Base-by-base conservation (phyloP, 305 asterid species). In the Fraxinus angustifolia region DNA sequence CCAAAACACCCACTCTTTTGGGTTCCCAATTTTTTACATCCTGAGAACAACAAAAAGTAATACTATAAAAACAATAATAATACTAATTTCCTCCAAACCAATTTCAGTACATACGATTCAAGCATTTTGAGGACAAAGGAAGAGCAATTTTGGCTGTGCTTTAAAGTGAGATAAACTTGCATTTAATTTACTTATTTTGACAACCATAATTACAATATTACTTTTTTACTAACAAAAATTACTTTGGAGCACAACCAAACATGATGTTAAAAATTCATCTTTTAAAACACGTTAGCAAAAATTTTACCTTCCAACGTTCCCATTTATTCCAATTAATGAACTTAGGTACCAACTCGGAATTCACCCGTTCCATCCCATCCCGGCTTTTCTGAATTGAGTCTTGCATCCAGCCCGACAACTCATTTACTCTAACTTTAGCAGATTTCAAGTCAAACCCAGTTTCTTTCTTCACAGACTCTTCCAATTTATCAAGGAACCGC, bases 251-350 rank as follows among this genome's bases (percentile, higher is more conserved):
- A 26, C 73, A 28, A 67, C 19, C 19, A 67, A 67, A 28, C 48
- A 34, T 34, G 76, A 38, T 71, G 21, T 68, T 7, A 23, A 26
- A 11, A 40, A 6, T 8, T 4, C 50, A 68, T 65, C 76, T 2
- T 36, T 14, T 77, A 4, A 71, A 48, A 50, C 65, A 21, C 60
- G 42, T 68, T 34, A 81, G 76, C 3, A 26, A 79, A 77, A 34
- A 31, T 2, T 56, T 78, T 80, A 94, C 99, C 99, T 94, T 96
- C 99, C 99, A 96, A 17, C 83, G 86, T 42, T 92, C 98, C 95
- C 89, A 90, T 65, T 86, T 90, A 86, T 94, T 94, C 99, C 99
- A 96, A 84, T 81, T 80, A 56, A 90, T 74, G 86, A 96, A 93
- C 34, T 86, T 86, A 62, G 98, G 94, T 87, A 90, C 58, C 83